phyloP scores from a whole-genome alignment of 2,329 filamentous ascomycete genomes.

The Neonectria faginata region DNA sequence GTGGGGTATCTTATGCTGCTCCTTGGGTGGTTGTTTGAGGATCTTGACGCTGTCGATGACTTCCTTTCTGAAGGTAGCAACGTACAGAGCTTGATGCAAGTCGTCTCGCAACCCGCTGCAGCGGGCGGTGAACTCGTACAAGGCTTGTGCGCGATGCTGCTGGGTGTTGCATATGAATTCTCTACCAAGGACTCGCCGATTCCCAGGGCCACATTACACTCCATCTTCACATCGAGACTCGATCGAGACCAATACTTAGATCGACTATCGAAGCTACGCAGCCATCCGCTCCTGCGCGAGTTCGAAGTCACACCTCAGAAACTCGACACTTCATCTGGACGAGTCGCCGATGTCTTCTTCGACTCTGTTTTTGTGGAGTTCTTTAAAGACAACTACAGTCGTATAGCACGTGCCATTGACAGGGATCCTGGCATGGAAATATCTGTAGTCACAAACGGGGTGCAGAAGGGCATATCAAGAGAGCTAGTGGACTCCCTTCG shows the following conservation, averaged over 20 bases:
- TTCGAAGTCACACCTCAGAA: constrained; percentile 88
- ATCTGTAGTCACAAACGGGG: constrained; percentile 79
- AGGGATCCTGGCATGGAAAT: constrained; percentile 90
- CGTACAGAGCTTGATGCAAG: constrained; percentile 85
- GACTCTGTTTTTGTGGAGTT: constrained; percentile 91
- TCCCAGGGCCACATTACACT: constrained; percentile 81
- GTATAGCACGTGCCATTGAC: constrained; percentile 86
- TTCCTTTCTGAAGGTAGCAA: constrained; percentile 93
- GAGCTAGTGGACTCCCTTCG: constrained; percentile 90
- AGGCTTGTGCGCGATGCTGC: constrained; percentile 84
- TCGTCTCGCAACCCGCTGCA: constrained; percentile 69
- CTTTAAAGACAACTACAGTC: constrained; percentile 94
- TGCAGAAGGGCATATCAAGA: constrained; percentile 91
- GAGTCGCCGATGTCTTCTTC: constrained; percentile 85
- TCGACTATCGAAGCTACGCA: constrained; percentile 80
- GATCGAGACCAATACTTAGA: constrained; percentile 90
- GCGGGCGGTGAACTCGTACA: constrained; percentile 76
- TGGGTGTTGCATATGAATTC: constrained; percentile 95
- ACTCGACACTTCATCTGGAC: constrained; percentile 59
- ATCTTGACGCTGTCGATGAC: constrained; percentile 90
- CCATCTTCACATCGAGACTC: constrained; percentile 79
- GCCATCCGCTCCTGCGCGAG: constrained; percentile 83
- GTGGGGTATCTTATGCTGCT: constrained; percentile 92
- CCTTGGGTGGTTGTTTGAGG: constrained; percentile 90
- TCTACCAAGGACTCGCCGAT: constrained; percentile 97